phyloP scores from a whole-genome alignment of 2,329 filamentous ascomycete genomes.

The Monilinia fructicola region DNA sequence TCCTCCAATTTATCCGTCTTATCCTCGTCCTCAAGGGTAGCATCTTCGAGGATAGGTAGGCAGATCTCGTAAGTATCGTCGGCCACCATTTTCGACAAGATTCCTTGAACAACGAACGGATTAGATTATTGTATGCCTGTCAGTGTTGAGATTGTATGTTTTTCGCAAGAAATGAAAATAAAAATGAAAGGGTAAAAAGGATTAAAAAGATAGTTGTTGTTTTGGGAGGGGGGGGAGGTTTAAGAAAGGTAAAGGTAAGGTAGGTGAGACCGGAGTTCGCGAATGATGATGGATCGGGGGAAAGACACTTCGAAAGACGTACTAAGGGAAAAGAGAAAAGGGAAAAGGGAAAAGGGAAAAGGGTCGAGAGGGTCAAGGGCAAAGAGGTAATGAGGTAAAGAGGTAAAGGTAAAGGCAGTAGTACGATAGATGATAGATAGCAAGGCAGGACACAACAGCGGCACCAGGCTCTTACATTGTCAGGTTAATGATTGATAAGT shows the following conservation, averaged over 20 bases:
- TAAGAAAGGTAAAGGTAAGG: slow-evolving; percentile 7
- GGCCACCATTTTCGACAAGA: slow-evolving; percentile 67
- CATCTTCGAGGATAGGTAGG: slow-evolving; percentile 81
- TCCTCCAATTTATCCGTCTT: slow-evolving; percentile 91
- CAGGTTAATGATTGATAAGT: slow-evolving; percentile 13
- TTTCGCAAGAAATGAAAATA: slow-evolving; percentile 9
- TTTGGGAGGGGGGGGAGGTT: neutral
- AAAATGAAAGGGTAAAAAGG: slow-evolving; percentile 8
- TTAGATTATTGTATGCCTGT: slow-evolving; percentile 17
- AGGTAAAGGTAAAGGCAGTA: slow-evolving; percentile 14
- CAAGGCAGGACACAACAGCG: slow-evolving; percentile 28
- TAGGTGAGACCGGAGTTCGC: slow-evolving; percentile 20
- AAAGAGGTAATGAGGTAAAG: too few relatives aligned
- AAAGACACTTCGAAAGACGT: slow-evolving; percentile 13
- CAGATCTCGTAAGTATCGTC: slow-evolving; percentile 92
- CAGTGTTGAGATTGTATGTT: slow-evolving; percentile 1
- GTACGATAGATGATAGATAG: slow-evolving; percentile 16
- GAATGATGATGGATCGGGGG: slow-evolving; percentile 25
- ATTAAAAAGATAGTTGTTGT: slow-evolving; percentile 11
- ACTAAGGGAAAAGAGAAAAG: slow-evolving; percentile 6
- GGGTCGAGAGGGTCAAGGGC: too few relatives aligned
- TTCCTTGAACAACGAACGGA: slow-evolving; percentile 7
- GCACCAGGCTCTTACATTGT: slow-evolving; percentile 38
- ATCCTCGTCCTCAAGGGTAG: slow-evolving; percentile 84
- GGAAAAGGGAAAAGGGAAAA: too few relatives aligned